Evolutionary conservation across 352 stramenopile genomes (phyloP).

Genomic region (Phytophthora brassicae): DNA sequence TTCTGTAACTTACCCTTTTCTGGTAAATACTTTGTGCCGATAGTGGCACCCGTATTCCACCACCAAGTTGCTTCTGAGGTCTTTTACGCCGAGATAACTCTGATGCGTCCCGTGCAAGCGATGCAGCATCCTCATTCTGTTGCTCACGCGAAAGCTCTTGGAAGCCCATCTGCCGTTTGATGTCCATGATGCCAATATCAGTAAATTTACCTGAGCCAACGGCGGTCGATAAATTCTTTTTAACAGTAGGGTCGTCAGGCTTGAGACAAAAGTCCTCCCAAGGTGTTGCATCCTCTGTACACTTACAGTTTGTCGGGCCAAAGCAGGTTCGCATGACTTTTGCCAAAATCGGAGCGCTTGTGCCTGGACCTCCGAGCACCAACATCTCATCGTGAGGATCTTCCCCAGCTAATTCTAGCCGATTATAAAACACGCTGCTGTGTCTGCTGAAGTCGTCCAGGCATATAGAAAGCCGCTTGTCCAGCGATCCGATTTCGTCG

Average conservation of each 20-base stretch:
- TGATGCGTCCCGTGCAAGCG: conserved; percentile 29
- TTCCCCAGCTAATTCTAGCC: conserved; percentile 52
- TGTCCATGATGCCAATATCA: conserved; percentile 57
- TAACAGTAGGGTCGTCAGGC: conserved; percentile 8
- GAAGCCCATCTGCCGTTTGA: conserved; percentile 73
- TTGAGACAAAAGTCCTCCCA: conserved; percentile 58
- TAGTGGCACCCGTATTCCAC: conserved; percentile 17
- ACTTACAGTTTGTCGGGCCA: conserved; percentile 42
- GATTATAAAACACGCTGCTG: conserved; percentile 47
- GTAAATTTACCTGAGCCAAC: neutral
- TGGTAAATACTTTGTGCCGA: conserved; percentile 40
- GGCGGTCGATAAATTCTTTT: neutral
- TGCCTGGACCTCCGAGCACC: conserved; percentile 21
- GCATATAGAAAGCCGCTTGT: conserved; percentile 52
- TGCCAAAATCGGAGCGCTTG: conserved; percentile 4
- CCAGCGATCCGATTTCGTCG: conserved; percentile 52
- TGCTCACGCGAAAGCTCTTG: conserved; percentile 28
- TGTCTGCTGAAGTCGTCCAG: conserved; percentile 39
- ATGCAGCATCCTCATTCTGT: conserved; percentile 14
- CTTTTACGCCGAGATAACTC: conserved; percentile 26
- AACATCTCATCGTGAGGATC: conserved; percentile 59
- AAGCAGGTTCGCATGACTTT: conserved; percentile 48
- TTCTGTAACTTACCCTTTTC: conserved; percentile 34
- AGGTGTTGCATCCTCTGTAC: conserved; percentile 45
- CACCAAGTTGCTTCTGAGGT: neutral